These are phyloP conservation scores for Microbotryum violaceum DNA, from an alignment of 1,284 basidiomycete genomes.

Conservation along the genomic window DNA sequence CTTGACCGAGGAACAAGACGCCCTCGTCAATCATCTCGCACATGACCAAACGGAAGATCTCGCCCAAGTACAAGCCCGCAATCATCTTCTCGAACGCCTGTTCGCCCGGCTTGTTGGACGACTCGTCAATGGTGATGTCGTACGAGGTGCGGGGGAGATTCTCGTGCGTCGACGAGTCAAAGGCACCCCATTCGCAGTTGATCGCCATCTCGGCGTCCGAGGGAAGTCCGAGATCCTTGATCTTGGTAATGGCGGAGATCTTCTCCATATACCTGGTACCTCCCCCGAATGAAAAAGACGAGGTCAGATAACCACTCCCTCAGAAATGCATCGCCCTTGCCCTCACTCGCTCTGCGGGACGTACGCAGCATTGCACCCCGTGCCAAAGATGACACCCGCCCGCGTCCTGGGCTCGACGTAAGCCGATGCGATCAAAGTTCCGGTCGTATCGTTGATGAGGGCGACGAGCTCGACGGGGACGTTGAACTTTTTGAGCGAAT, in stretches of 20 bases:
- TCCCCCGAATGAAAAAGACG: background rate
- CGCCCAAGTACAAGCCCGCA: slow-evolving; percentile 92
- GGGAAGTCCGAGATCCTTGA: slow-evolving; percentile 56
- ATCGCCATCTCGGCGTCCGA: slow-evolving; percentile 73
- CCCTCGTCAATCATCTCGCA: slow-evolving; percentile 95
- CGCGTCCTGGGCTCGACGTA: slow-evolving; percentile 86
- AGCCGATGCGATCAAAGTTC: slow-evolving; percentile 91
- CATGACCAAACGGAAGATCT: slow-evolving; percentile 86
- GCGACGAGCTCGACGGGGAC: slow-evolving; percentile 69
- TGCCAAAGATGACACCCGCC: slow-evolving; percentile 95
- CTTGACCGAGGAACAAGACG: slow-evolving; percentile 92
- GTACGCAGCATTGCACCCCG: slow-evolving; percentile 96
- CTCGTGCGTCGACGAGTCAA: slow-evolving; percentile 92
- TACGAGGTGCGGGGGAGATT: slow-evolving; percentile 83
- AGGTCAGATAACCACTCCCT: background rate
- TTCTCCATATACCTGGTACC: slow-evolving; percentile 53
- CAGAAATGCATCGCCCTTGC: too few relatives aligned
- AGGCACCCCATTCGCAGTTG: slow-evolving; percentile 97
- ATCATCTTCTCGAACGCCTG: slow-evolving; percentile 98
- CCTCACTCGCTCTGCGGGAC: slow-evolving; percentile 50
- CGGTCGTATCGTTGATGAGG: slow-evolving; percentile 94
- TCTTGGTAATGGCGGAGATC: slow-evolving; percentile 65
- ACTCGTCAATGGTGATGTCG: slow-evolving; percentile 83
- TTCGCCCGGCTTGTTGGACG: slow-evolving; percentile 92
- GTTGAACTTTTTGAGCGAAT: slow-evolving; percentile 62